phyloP scores from a whole-genome alignment of 345 rosid genomes.

The Aquilaria malaccensis region DNA sequence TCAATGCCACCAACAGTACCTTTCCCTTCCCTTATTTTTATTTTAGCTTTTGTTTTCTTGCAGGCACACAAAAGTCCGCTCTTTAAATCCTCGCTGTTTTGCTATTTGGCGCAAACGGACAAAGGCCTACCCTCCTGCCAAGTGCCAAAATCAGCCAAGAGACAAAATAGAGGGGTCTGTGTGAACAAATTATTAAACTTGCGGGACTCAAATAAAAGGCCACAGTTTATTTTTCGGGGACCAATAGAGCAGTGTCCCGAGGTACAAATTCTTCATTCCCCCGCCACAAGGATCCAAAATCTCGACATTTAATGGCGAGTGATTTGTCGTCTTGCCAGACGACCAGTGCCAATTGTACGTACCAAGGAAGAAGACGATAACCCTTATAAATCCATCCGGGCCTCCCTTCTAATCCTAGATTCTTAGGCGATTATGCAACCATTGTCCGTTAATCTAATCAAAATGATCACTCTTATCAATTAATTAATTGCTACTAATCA shows the following conservation, averaged over 20 bases:
- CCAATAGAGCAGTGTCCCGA: not conserved
- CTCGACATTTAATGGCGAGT: not conserved
- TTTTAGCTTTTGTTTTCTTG: too few relatives aligned
- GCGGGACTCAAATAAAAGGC: not conserved
- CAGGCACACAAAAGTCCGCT: too few relatives aligned
- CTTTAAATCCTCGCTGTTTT: not conserved
- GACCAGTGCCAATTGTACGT: constrained; percentile 2
- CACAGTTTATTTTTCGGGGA: constrained; percentile 3
- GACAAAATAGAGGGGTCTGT: not conserved
- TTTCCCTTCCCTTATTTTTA: too few relatives aligned
- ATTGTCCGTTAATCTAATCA: too few relatives aligned
- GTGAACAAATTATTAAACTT: not conserved
- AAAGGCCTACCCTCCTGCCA: not conserved
- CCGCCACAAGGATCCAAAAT: not conserved
- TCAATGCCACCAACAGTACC: too few relatives aligned
- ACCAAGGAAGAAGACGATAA: constrained; percentile 9
- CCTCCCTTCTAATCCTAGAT: too few relatives aligned
- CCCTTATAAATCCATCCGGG: constrained; percentile 11
- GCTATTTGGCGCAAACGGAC: constrained; percentile 12
- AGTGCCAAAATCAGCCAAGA: not conserved
- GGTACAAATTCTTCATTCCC: constrained; percentile 7
- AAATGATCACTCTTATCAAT: too few relatives aligned
- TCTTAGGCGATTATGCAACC: too few relatives aligned
- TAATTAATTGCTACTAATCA: too few relatives aligned
- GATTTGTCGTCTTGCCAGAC: constrained; percentile 8